Base-by-base conservation (phyloP, 1,284 basidiomycete species). In the Boletus semigastroideus region DNA sequence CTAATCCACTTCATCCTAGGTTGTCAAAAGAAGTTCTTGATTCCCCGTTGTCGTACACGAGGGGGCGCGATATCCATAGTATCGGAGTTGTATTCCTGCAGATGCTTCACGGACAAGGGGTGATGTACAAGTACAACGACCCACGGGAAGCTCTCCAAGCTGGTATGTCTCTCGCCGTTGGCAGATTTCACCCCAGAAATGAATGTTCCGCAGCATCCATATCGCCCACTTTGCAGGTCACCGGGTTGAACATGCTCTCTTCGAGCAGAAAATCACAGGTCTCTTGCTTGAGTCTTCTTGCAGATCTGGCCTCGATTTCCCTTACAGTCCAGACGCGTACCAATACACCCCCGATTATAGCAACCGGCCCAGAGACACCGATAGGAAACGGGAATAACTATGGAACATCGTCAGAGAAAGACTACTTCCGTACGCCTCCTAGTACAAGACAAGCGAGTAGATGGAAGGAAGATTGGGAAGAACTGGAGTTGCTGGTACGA, bases 391-490 rank as follows among this genome's bases (percentile, higher is more conserved):
- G 65, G n/a, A 58, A 66, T 19, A 61, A 65, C n/a, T 70, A 69
- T 52, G 72, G 70, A 3, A 73, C 72, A 10, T 86, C 86, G 3
- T 86, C 86, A 0, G 84, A 86, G 52, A 74, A 74, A 7, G 83
- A 70, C 3, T 87, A 86, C 60, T 84, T 84, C 64, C 58, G 61
- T 42, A 60, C 69, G 34, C 70, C 76, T 10, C 70, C 71, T 7
- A 71, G 71, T 13, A 66, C 74, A n/a, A 74, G 77, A 41, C 81
- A 83, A 31, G 66, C 77, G 2, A 90, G 88, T 63, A 72, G 90
- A 50, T 92, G 87, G 85, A 89, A 89, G 60, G 87, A 90, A 57
- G 90, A 92, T 60, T 92, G 87, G 87, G 87, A 90, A 59, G 87
- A 91, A 63, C 67, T 92, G 14, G 89, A 92, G 60, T 68, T 90